These are phyloP conservation scores for Ceratobasidium sp. DNA, from an alignment of 1,284 basidiomycete genomes.

Conservation along the genomic window DNA sequence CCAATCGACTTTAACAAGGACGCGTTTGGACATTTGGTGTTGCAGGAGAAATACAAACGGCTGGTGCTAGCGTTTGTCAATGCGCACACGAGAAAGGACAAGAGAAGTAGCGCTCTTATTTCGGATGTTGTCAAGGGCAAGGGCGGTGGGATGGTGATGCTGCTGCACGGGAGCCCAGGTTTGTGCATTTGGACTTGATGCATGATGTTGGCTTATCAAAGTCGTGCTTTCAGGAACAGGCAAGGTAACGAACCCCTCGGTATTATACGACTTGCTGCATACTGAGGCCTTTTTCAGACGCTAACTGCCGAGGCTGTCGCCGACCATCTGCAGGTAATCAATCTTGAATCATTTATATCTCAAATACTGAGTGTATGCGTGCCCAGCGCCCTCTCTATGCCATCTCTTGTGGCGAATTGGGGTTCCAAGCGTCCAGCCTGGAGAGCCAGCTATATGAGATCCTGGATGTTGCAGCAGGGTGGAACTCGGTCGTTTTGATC, in stretches of 20 bases:
- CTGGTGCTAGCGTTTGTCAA: background rate
- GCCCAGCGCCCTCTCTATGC: conserved; percentile 18
- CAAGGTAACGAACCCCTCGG: background rate
- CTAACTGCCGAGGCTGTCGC: conserved; percentile 26
- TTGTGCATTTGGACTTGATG: background rate
- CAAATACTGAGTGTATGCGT: background rate
- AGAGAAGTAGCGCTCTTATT: background rate
- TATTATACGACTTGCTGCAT: too few relatives aligned
- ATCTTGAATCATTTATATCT: background rate
- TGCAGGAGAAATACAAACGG: conserved; percentile 2
- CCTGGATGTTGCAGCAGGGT: background rate
- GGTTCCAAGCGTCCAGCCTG: background rate
- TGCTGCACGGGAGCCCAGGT: conserved; percentile 33
- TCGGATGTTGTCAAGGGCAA: conserved; percentile 9
- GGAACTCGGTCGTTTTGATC: conserved; percentile 23
- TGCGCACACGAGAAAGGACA: background rate
- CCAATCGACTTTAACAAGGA: conserved; percentile 3
- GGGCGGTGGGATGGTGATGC: conserved; percentile 7
- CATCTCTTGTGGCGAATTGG: conserved; percentile 16
- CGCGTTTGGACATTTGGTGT: conserved; percentile 7
- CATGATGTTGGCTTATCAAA: background rate
- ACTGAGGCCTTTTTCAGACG: conserved; percentile 3
- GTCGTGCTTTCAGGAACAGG: conserved; percentile 16
- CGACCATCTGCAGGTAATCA: conserved; percentile 6
- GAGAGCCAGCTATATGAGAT: background rate